A percentile compares a stretch with the other conserved stretches of the same genome.
phyloP scores from a whole-genome alignment of 176 grass and related monocot genomes.

The Stipa capillata region DNA sequence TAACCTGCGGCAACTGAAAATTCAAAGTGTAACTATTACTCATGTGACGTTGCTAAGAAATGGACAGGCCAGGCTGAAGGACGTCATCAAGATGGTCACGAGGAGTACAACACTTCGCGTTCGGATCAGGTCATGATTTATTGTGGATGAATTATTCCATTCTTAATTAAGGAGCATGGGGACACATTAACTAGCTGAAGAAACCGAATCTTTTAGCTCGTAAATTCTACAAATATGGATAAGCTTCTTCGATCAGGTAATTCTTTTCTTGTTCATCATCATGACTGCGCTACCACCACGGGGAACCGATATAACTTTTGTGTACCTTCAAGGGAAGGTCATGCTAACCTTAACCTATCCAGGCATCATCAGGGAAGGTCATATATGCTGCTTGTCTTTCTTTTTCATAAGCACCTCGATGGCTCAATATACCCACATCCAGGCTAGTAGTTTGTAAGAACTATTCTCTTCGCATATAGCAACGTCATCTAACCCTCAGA shows the following conservation, averaged over 20 bases:
- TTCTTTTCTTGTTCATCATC: background rate
- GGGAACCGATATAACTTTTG: background rate
- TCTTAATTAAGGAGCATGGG: background rate
- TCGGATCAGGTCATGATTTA: constrained; percentile 14
- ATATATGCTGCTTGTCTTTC: background rate
- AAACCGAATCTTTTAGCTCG: background rate
- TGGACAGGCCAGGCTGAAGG: constrained; percentile 28
- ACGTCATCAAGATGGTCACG: constrained; percentile 28
- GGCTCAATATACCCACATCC: background rate
- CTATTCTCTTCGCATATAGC: background rate
- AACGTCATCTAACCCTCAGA: background rate
- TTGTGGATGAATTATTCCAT: constrained; percentile 17
- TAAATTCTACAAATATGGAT: background rate
- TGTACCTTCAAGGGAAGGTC: background rate
- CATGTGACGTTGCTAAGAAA: constrained; percentile 38
- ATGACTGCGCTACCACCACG: background rate
- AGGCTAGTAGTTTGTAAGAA: background rate
- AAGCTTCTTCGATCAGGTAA: background rate
- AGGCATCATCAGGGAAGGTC: background rate
- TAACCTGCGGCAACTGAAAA: constrained; percentile 12
- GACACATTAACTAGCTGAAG: constrained; percentile 7
- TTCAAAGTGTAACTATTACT: constrained; percentile 28
- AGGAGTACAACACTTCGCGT: constrained; percentile 1
- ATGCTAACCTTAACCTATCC: background rate
- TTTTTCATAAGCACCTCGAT: background rate